These are phyloP conservation scores for Trichothecium roseum DNA, from an alignment of 2,329 filamentous ascomycete species.

Conservation along the genomic window DNA sequence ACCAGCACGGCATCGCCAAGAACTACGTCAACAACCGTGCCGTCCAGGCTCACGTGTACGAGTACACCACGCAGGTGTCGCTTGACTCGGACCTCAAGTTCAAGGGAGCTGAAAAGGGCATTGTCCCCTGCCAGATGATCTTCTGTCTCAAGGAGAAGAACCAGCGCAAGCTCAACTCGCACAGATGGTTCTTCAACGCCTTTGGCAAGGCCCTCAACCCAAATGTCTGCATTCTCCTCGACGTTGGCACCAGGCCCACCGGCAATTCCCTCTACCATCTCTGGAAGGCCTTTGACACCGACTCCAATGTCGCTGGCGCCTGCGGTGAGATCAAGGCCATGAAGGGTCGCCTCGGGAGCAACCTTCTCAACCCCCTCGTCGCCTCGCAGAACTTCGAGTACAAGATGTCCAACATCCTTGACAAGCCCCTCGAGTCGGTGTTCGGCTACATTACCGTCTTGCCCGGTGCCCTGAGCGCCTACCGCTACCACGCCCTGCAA, in stretches of 20 bases:
- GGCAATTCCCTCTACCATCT: slow-evolving; percentile 89
- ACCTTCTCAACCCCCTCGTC: slow-evolving; percentile 85
- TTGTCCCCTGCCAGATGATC: slow-evolving; percentile 95
- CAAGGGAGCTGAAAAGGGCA: slow-evolving; percentile 98
- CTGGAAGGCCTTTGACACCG: slow-evolving; percentile 97
- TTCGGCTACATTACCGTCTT: slow-evolving; percentile 98
- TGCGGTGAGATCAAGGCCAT: slow-evolving; percentile 98
- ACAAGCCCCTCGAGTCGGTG: slow-evolving; percentile 92
- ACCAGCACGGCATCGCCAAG: slow-evolving; percentile 97
- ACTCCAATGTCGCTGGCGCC: slow-evolving; percentile 93
- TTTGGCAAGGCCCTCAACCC: slow-evolving; percentile 88
- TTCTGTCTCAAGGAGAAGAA: slow-evolving; percentile 99
- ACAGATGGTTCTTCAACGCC: slow-evolving; percentile 99
- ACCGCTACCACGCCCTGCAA: slow-evolving; percentile 89
- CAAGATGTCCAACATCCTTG: slow-evolving; percentile 98
- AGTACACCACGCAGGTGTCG: slow-evolving; percentile 97
- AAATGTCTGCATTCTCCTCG: slow-evolving; percentile 92
- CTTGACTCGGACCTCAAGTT: slow-evolving; percentile 94
- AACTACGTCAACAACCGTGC: slow-evolving; percentile 95
- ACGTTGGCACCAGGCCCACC: slow-evolving; percentile 89
- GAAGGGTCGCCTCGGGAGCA: slow-evolving; percentile 74
- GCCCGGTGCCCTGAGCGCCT: slow-evolving; percentile 88
- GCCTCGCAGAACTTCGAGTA: slow-evolving; percentile 99
- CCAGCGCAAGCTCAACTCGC: slow-evolving; percentile 93
- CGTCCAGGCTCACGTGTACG: slow-evolving; percentile 94